Evolutionary conservation across 148 eudicot species (phyloP), one percentile per base, ranked within the genome.

Genomic region (Rhododendron williamsianum): DNA sequence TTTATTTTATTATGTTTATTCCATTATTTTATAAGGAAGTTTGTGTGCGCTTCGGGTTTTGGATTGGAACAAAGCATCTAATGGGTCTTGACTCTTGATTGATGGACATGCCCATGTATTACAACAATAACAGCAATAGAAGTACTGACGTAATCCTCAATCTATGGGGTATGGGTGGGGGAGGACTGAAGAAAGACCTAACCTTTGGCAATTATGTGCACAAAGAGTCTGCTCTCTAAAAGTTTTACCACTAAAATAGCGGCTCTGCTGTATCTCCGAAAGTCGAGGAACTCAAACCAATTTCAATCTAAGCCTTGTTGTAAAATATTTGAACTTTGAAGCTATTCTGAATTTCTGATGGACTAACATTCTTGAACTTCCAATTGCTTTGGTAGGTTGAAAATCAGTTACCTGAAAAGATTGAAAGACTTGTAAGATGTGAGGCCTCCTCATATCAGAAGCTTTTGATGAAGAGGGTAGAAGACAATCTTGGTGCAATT

Each of bases 401-500:
- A 86, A 93, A 94, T 72, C 81, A 97, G 86, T 91, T 97, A 89
- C 99, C 99, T 82, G 96, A 93, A 87, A 97, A 97, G 92, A 97
- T 97, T 87, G 99, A 97, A 89, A 94, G 99, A 86, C 97, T 97
- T 83, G 92, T 97, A 65, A 92, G 98, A 91, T 97, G 99, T 83
- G 99, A 97, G 87, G 99, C 99, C 81, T 97, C 99, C 83, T 93
- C 98, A 41, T 97, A 97, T 89, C 99, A 97, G 89, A 97, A 95
- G 88, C 97, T 95, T 84, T 89, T 97, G 91, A 97, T 97, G 98
- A 92, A 90, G 94, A 93, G 99, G 88, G 99, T 97, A 67, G 99
- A 97, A 82, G 99, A 97, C 35, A 97, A 95, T 89, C 98, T 97
- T 86, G 99, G 99, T 86, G 91, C 99, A 83, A 89, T 97, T 89